Conservation (phyloP, 2,329 filamentous ascomycete species). For the Epicoccum sorghinum region DNA sequence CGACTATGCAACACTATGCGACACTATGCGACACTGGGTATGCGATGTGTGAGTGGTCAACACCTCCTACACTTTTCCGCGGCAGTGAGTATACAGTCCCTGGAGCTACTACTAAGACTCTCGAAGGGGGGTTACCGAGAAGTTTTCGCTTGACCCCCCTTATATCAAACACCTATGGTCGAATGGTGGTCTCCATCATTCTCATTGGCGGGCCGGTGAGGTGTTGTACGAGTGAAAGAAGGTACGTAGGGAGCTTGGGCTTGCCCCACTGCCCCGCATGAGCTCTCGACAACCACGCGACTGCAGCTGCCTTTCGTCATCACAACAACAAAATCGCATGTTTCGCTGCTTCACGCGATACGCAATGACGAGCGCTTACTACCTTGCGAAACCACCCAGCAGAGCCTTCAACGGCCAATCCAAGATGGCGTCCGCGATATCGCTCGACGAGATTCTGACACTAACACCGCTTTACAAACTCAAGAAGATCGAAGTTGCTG, state of each 20-base stretch:
- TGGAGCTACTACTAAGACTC: too few relatives aligned
- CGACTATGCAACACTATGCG: too few relatives aligned
- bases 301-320: neutral
- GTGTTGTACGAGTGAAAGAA: neutral
- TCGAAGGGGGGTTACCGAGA: too few relatives aligned
- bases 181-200: too few relatives aligned
- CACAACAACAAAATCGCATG: slow-evolving; percentile 2
- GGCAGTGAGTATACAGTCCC: too few relatives aligned
- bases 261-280: slow-evolving; percentile 5
- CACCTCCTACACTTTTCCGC: too few relatives aligned
- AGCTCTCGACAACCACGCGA: neutral
- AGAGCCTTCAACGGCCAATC: slow-evolving; percentile 8
- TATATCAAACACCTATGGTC: too few relatives aligned
- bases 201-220: too few relatives aligned
- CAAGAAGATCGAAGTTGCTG: slow-evolving; percentile 53
- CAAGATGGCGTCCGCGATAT: slow-evolving; percentile 33
- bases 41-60: too few relatives aligned
- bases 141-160: too few relatives aligned
- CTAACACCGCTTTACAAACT: slow-evolving; percentile 70
- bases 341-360: neutral
- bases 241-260: slow-evolving; percentile 1
- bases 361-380: slow-evolving; percentile 32
- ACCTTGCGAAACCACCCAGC: slow-evolving; percentile 26
- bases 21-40: too few relatives aligned
- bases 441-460: slow-evolving; percentile 64